Conservation (phyloP, 768 basidiomycete species). For the Cystobasidiopsis lactophilus region DNA sequence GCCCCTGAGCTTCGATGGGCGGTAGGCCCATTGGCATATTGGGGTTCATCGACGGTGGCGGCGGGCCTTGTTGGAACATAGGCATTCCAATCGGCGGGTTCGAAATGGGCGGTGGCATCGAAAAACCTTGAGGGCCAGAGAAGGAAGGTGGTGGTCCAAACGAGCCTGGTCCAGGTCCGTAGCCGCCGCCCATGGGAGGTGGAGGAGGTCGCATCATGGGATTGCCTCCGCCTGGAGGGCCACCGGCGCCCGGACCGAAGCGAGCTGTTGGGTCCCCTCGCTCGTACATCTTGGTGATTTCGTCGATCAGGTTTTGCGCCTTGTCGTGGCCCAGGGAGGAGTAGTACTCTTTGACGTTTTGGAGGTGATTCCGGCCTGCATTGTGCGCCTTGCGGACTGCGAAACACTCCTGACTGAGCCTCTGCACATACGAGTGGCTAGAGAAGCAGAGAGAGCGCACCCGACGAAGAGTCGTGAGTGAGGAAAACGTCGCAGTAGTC, state of each 20-base stretch:
- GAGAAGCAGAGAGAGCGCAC: constrained; percentile 27
- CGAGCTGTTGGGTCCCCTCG: constrained; percentile 29
- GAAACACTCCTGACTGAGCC: neutral
- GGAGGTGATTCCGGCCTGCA: constrained; percentile 83
- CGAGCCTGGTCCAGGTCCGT: too few relatives aligned
- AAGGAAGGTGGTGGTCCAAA: too few relatives aligned
- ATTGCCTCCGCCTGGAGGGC: too few relatives aligned
- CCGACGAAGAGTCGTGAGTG: constrained; percentile 84
- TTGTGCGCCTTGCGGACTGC: constrained; percentile 95
- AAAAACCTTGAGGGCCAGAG: too few relatives aligned
- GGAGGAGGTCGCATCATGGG: too few relatives aligned
- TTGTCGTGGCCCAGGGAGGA: constrained; percentile 69
- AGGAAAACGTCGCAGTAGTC: constrained; percentile 30
- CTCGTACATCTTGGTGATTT: constrained; percentile 86
- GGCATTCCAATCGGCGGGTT: too few relatives aligned
- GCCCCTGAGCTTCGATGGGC: too few relatives aligned
- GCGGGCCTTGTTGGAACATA: too few relatives aligned
- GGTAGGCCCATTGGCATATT: too few relatives aligned
- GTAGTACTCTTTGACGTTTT: constrained; percentile 94
- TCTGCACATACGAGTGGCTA: neutral
- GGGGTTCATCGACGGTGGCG: too few relatives aligned
- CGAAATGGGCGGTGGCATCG: too few relatives aligned
- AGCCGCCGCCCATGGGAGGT: too few relatives aligned
- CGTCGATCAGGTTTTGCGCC: constrained; percentile 93
- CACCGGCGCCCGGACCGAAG: neutral